A percentile compares a stretch with the other conserved stretches of the same genome.
Evolutionary conservation across 2,329 filamentous ascomycete species (phyloP).

Genomic region (Cercospora zeina): DNA sequence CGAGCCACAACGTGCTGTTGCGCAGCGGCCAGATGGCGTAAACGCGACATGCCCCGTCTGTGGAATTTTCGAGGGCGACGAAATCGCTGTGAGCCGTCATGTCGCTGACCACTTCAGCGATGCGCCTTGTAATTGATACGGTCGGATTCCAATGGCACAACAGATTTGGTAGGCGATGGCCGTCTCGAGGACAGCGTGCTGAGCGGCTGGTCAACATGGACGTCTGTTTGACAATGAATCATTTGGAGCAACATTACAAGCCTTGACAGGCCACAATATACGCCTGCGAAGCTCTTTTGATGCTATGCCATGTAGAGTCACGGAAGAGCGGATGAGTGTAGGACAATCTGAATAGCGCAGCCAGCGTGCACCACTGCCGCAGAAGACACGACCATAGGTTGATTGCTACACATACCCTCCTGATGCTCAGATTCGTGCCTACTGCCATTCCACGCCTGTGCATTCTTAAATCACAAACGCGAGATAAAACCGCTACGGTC

Average conservation of each 20-base stretch:
- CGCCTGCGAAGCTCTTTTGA: neutral
- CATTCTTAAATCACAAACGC: conserved; percentile 23
- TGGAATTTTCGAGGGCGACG: conserved; percentile 65
- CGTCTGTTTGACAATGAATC: no score
- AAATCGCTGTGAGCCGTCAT: conserved; percentile 66
- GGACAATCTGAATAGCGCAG: neutral
- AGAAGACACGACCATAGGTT: neutral
- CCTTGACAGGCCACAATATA: neutral
- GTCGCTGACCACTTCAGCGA: conserved; percentile 58
- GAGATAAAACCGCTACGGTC: conserved; percentile 37
- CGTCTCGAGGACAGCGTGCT: no score
- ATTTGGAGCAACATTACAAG: no score
- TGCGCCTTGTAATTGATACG: conserved; percentile 6
- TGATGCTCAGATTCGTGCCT: neutral
- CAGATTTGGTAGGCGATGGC: no score
- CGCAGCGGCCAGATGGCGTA: conserved; percentile 22
- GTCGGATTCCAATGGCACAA: no score
- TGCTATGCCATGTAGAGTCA: neutral
- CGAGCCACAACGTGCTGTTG: neutral
- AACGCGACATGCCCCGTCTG: conserved; percentile 63
- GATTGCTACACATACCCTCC: neutral
- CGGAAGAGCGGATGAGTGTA: neutral
- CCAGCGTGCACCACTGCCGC: neutral
- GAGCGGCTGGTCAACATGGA: no score
- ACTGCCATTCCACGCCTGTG: neutral